Evolutionary conservation across 306 rosid genomes (phyloP).

Genomic region (Vicia faba): DNA sequence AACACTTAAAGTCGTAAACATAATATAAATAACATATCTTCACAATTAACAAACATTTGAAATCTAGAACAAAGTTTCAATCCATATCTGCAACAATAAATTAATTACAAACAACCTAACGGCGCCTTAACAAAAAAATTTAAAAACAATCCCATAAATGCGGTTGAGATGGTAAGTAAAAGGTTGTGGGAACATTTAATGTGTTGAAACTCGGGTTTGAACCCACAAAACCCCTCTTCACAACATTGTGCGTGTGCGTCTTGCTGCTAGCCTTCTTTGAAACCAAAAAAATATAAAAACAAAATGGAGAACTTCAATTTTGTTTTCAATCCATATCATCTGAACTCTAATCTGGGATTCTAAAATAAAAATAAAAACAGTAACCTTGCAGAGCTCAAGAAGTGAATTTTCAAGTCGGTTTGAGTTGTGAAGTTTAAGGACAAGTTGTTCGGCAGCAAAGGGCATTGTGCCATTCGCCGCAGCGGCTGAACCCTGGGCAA

Average conservation of each 20-base stretch:
- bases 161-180: background rate
- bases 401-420: background rate
- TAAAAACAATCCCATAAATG: background rate
- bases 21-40: background rate
- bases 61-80: background rate
- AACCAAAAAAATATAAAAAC: background rate
- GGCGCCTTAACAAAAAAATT: background rate
- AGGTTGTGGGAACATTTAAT: background rate
- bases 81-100: background rate
- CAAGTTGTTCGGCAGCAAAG: background rate
- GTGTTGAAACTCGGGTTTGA: background rate
- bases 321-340: background rate
- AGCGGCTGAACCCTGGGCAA: background rate
- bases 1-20: conserved; percentile 3
- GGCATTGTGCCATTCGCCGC: background rate
- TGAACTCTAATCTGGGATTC: background rate
- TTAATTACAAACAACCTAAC: background rate
- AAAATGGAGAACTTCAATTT: background rate
- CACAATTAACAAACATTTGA: background rate
- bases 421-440: background rate
- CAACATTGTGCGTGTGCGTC: background rate
- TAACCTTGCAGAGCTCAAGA: background rate
- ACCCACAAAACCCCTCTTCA: background rate
- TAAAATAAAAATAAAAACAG: background rate
- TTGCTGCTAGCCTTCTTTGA: background rate